phyloP scores from a whole-genome alignment of 2,329 filamentous ascomycete genomes.

The Sporothrix humicola region DNA sequence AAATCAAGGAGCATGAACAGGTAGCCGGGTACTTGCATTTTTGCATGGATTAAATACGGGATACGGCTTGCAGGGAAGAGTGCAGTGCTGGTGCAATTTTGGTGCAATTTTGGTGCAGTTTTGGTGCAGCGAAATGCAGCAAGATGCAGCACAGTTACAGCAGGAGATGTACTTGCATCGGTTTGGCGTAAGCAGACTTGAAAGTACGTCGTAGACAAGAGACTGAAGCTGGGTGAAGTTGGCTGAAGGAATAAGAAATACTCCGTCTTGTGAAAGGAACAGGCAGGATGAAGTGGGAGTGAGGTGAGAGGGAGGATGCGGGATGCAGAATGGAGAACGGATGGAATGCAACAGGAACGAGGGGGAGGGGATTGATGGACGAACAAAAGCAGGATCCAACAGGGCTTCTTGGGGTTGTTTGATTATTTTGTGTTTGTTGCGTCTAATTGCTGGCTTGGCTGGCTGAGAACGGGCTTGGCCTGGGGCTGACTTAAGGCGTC shows the following conservation, averaged over 20 bases:
- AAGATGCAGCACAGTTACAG: neutral
- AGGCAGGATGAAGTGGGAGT: neutral
- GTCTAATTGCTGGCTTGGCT: neutral
- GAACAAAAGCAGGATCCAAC: neutral
- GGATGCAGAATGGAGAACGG: constrained; percentile 1
- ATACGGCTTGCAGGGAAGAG: constrained; percentile 2
- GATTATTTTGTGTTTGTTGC: neutral
- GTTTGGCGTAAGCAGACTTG: neutral
- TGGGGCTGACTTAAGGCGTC: constrained; percentile 3
- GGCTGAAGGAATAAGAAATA: too few species aligned
- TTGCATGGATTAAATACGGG: neutral
- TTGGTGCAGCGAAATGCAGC: too few species aligned
- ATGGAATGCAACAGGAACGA: constrained; percentile 3
- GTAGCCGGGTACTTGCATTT: too few species aligned
- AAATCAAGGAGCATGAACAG: neutral
- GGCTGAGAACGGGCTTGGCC: constrained; percentile 15
- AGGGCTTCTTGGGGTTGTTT: neutral
- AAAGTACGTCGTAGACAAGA: constrained; percentile 3
- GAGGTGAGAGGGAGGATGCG: constrained; percentile 10
- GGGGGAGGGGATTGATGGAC: neutral
- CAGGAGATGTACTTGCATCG: neutral
- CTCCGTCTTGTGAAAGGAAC: neutral
- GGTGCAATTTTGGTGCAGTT: too few species aligned
- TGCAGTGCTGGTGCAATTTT: too few species aligned
- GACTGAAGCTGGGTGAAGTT: neutral